Evolutionary conservation across 371 early-diverging fungal species (phyloP).

Genomic region (Blakeslea trispora): DNA sequence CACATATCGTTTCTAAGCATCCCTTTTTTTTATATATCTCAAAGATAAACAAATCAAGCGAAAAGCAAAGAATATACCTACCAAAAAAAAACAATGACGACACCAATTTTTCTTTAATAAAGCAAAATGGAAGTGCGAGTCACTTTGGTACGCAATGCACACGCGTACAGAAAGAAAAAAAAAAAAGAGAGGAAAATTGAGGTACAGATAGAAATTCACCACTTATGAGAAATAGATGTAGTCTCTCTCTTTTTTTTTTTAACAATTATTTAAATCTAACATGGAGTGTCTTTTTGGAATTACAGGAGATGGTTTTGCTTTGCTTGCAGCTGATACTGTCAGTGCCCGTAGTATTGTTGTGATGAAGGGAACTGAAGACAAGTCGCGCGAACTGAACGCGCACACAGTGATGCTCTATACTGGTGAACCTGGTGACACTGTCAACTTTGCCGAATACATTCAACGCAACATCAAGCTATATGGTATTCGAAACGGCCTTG

Average conservation of each 20-base stretch:
- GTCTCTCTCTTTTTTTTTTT: slow-evolving; percentile 5
- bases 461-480: slow-evolving; percentile 92
- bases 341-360: slow-evolving; percentile 88
- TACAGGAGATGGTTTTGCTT: slow-evolving; percentile 92
- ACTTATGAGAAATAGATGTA: too few relatives aligned
- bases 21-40: too few relatives aligned
- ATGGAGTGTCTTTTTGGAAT: slow-evolving; percentile 95
- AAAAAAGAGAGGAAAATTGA: neutral
- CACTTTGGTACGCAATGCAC: too few relatives aligned
- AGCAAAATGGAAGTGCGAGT: too few relatives aligned
- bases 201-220: neutral
- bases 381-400: slow-evolving; percentile 79
- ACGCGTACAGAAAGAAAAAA: too few relatives aligned
- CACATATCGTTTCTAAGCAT: too few relatives aligned
- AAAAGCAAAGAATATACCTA: too few relatives aligned
- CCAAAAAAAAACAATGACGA: too few relatives aligned
- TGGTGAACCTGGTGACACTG: slow-evolving; percentile 95
- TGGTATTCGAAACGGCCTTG: slow-evolving; percentile 82
- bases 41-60: too few relatives aligned
- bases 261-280: slow-evolving; percentile 10
- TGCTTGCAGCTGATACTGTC: slow-evolving; percentile 84
- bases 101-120: too few relatives aligned
- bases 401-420: slow-evolving; percentile 83
- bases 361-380: slow-evolving; percentile 91
- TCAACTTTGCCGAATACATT: slow-evolving; percentile 95